These are phyloP conservation scores for Blepharisma stoltei DNA, from an alignment of 73 alveolate species.

Conservation along the genomic window DNA sequence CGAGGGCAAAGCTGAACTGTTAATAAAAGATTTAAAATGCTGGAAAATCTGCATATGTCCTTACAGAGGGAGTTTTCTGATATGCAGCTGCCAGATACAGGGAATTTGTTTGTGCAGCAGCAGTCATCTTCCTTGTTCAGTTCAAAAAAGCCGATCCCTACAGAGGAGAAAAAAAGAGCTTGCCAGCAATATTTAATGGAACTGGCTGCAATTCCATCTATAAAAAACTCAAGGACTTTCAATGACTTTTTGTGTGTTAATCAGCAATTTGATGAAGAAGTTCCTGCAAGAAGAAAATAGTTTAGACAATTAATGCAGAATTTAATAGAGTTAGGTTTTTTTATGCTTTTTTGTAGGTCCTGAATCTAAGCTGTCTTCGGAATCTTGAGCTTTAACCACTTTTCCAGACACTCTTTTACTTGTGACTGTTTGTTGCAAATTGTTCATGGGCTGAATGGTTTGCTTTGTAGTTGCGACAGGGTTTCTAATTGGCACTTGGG, in stretches of 20 bases:
- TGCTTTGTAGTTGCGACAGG: neutral
- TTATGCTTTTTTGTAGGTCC: slow-evolving; percentile 4
- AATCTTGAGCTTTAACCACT: neutral
- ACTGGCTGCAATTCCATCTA: neutral
- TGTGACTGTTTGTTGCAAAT: neutral
- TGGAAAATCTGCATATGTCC: neutral
- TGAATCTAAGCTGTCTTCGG: neutral
- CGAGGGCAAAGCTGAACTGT: slow-evolving; percentile 12
- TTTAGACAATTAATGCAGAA: too few relatives aligned
- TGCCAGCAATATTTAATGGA: slow-evolving; percentile 21
- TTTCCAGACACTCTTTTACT: neutral
- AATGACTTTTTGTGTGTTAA: slow-evolving; percentile 21
- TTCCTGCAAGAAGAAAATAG: too few relatives aligned
- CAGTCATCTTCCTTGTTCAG: too few relatives aligned
- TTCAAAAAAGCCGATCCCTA: too few relatives aligned
- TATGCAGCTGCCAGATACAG: neutral
- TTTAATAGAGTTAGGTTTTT: neutral
- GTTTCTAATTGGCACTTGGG: too few relatives aligned
- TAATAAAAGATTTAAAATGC: neutral
- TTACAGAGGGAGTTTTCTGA: slow-evolving; percentile 19
- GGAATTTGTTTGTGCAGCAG: too few relatives aligned
- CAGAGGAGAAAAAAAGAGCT: slow-evolving; percentile 27
- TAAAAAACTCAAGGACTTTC: neutral
- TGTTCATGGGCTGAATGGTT: slow-evolving; percentile 19
- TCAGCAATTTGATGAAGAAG: slow-evolving; percentile 28